These are phyloP conservation scores for Cyberlindnera mrakii DNA, from an alignment of 805 yeast species.

Conservation along the genomic window DNA sequence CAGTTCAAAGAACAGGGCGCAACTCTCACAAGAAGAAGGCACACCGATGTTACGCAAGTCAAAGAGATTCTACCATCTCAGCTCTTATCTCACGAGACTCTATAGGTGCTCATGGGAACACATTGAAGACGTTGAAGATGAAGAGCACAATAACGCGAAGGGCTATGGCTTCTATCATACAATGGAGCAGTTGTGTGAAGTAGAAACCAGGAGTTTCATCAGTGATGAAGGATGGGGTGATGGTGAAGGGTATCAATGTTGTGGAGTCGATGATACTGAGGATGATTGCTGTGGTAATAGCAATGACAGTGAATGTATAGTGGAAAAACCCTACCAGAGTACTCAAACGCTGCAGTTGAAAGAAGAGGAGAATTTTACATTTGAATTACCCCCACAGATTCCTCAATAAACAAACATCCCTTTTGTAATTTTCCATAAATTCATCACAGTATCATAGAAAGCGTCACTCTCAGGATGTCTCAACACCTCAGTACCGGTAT, in stretches of 20 bases:
- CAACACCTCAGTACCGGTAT: background rate
- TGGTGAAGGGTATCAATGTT: background rate
- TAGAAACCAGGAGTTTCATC: conserved; percentile 4
- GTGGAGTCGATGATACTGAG: background rate
- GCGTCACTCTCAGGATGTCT: background rate
- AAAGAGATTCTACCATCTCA: conserved; percentile 6
- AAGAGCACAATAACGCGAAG: conserved; percentile 1
- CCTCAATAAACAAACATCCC: too few species aligned
- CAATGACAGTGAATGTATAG: background rate
- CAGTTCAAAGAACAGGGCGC: background rate
- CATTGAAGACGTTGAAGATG: conserved; percentile 2
- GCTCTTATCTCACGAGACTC: background rate
- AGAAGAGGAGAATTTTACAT: too few species aligned
- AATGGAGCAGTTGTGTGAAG: conserved; percentile 1
- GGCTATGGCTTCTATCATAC: conserved; percentile 1
- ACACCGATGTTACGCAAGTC: conserved; percentile 3
- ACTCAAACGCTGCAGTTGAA: too few species aligned
- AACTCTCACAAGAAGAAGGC: background rate
- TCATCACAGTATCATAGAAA: background rate
- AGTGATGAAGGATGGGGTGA: conserved; percentile 3
- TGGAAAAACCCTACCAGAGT: background rate
- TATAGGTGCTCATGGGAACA: conserved; percentile 5
- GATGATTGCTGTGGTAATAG: background rate
- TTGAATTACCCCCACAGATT: too few species aligned
- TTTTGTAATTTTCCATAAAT: background rate